Evolutionary conservation across 2,329 filamentous ascomycete genomes (phyloP).

Genomic region (Coccinonectria pachysandricola): DNA sequence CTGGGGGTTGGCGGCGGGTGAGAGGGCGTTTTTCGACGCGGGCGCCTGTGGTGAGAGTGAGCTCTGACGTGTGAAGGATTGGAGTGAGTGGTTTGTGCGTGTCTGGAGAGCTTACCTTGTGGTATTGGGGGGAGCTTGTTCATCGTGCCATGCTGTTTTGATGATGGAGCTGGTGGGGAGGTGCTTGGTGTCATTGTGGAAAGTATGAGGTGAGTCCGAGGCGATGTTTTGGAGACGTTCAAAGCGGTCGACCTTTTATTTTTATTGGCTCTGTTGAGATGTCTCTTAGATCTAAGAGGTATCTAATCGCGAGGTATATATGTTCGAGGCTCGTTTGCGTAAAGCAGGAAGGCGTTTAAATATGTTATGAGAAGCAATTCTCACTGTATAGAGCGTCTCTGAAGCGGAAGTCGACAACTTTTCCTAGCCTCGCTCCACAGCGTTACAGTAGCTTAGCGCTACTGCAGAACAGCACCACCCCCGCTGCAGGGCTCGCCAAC

Average conservation of each 20-base stretch:
- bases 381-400: too few species aligned
- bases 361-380: too few species aligned
- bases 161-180: too few species aligned
- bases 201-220: conserved; percentile 1
- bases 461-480: conserved; percentile 5
- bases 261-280: too few species aligned
- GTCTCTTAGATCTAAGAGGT: too few species aligned
- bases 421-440: background rate
- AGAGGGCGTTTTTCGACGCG: conserved; percentile 41
- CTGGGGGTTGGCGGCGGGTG: conserved; percentile 28
- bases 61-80: background rate
- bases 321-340: too few species aligned
- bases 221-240: conserved; percentile 10
- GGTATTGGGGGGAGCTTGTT: conserved; percentile 27
- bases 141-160: conserved; percentile 14
- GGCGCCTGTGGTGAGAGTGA: conserved; percentile 26
- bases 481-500: conserved; percentile 8
- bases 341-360: too few species aligned
- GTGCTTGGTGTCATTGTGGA: too few species aligned
- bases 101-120: conserved; percentile 20
- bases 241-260: too few species aligned
- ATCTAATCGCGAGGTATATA: too few species aligned
- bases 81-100: too few species aligned
- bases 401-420: conserved; percentile 2
- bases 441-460: conserved; percentile 2